phyloP scores from a whole-genome alignment of 805 yeast species.

The Yamadazyma sp. region DNA sequence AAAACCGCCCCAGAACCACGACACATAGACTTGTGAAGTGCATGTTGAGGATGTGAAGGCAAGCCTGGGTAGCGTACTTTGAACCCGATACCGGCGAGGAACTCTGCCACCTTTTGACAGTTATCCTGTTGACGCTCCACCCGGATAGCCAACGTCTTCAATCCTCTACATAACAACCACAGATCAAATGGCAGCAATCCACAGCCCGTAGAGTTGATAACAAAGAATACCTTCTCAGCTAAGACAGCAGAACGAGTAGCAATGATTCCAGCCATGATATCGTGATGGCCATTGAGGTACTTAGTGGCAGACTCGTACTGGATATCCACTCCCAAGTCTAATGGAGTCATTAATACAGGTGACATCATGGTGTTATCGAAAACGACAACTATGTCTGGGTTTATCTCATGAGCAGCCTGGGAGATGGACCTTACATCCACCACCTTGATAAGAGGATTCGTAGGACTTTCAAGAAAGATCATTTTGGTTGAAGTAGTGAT shows the following conservation, averaged over 20 bases:
- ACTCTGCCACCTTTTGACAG: slow-evolving; percentile 72
- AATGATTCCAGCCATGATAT: slow-evolving; percentile 91
- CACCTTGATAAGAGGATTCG: slow-evolving; percentile 89
- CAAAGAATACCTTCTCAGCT: slow-evolving; percentile 69
- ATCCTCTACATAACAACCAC: slow-evolving; percentile 85
- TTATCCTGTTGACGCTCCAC: slow-evolving; percentile 86
- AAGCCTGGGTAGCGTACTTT: slow-evolving; percentile 87
- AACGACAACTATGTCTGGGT: slow-evolving; percentile 70
- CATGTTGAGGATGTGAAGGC: slow-evolving; percentile 76
- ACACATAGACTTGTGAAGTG: slow-evolving; percentile 72
- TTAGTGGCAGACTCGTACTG: slow-evolving; percentile 94
- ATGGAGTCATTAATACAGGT: slow-evolving; percentile 80
- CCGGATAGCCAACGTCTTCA: slow-evolving; percentile 83
- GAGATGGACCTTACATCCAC: slow-evolving; percentile 74
- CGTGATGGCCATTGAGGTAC: slow-evolving; percentile 92
- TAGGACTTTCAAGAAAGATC: slow-evolving; percentile 88
- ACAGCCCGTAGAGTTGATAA: slow-evolving; percentile 86
- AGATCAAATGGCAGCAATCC: slow-evolving; percentile 92
- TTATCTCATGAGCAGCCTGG: slow-evolving; percentile 60
- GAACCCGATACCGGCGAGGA: slow-evolving; percentile 65
- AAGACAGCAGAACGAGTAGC: slow-evolving; percentile 65
- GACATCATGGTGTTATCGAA: slow-evolving; percentile 98
- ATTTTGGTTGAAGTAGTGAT: slow-evolving; percentile 62
- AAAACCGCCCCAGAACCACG: slow-evolving; percentile 88
- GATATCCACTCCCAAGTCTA: slow-evolving; percentile 84